Evolutionary conservation across 345 rosid genomes (phyloP).

Genomic region (Litchi chinensis): DNA sequence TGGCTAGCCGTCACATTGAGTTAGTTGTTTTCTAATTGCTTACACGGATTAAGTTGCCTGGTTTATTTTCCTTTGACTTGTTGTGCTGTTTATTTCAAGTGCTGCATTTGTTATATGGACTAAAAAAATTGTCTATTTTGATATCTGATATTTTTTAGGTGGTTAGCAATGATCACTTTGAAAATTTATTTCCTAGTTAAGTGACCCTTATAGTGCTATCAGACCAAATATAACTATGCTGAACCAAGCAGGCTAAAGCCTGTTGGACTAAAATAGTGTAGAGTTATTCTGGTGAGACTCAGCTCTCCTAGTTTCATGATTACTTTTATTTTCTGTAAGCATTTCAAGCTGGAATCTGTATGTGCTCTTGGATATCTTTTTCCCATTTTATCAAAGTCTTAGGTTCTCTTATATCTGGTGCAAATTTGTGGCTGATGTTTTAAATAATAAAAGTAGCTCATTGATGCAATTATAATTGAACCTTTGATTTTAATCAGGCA

Average conservation of each 20-base stretch:
- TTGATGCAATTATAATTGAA: background rate
- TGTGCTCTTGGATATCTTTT: background rate
- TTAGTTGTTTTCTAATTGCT: background rate
- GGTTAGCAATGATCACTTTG: constrained; percentile 2
- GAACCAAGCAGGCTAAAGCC: background rate
- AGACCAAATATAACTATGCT: background rate
- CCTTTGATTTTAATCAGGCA: constrained; percentile 45
- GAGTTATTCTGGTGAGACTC: background rate
- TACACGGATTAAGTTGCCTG: constrained; percentile 3
- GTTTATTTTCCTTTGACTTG: constrained; percentile 3
- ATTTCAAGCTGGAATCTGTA: background rate
- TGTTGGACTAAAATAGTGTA: background rate
- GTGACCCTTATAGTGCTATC: background rate
- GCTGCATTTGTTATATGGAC: background rate
- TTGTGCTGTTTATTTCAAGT: background rate
- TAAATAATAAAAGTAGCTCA: background rate
- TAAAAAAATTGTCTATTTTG: background rate
- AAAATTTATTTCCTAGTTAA: background rate
- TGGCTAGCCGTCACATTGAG: background rate
- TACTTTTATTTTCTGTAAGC: background rate
- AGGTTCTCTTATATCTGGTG: background rate
- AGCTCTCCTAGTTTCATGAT: background rate
- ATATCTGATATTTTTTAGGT: background rate
- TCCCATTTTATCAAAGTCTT: background rate
- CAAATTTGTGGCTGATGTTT: background rate